Percentiles rank a stretch among this genome's conserved stretches.
phyloP scores from a whole-genome alignment of 2,329 filamentous ascomycete genomes.

The Alternaria triticimaculans region DNA sequence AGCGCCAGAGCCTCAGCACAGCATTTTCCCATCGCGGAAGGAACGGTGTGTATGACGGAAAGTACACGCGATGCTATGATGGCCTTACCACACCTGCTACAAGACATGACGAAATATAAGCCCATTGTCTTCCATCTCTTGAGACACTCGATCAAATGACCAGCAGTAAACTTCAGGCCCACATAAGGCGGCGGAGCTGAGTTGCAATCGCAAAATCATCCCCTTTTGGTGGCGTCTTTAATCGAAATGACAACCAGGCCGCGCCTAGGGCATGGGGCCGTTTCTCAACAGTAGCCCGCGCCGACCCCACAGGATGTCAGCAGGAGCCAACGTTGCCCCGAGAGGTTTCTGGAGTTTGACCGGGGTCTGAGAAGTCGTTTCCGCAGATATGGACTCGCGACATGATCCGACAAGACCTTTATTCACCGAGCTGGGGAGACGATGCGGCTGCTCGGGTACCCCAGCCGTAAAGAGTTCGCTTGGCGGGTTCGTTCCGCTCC shows the following conservation, averaged over 20 bases:
- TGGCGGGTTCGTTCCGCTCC: background rate
- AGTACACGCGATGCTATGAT: background rate
- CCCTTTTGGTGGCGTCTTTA: slow-evolving; percentile 15
- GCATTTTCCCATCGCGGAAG: slow-evolving; percentile 3
- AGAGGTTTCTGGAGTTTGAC: background rate
- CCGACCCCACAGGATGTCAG: slow-evolving; percentile 2
- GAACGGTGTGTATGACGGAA: slow-evolving; percentile 1
- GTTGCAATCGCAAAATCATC: background rate
- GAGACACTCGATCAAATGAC: background rate
- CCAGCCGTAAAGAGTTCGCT: slow-evolving; percentile 5
- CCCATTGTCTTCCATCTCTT: background rate
- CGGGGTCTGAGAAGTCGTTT: background rate
- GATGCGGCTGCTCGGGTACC: slow-evolving; percentile 2
- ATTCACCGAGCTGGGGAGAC: background rate
- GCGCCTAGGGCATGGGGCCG: slow-evolving; percentile 7
- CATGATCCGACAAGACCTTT: background rate
- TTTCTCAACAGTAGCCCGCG: slow-evolving; percentile 2
- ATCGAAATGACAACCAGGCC: slow-evolving; percentile 8
- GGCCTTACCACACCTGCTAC: background rate
- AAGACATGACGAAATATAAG: background rate
- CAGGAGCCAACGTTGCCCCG: slow-evolving; percentile 5
- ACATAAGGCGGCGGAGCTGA: background rate
- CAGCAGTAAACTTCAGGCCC: background rate
- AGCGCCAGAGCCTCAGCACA: slow-evolving; percentile 17
- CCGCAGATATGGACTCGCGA: background rate